These are phyloP conservation scores for Alternaria sp. DNA, from an alignment of 2,329 filamentous ascomycete genomes.

Conservation along the genomic window DNA sequence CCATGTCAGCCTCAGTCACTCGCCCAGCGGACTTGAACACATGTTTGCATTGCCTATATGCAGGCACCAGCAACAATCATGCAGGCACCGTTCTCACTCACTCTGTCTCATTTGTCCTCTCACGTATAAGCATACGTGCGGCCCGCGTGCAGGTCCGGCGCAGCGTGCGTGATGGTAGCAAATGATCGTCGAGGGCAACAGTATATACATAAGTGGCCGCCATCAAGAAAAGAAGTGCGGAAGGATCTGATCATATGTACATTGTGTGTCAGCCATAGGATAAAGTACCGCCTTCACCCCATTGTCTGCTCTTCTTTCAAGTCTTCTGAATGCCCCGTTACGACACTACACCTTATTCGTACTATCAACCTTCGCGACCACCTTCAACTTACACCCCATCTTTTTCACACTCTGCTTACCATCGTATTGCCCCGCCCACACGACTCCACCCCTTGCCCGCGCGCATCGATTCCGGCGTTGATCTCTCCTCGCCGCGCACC, in stretches of 20 bases:
- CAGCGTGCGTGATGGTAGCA: conserved; percentile 21
- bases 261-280: conserved; percentile 12
- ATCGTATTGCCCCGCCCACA: conserved; percentile 31
- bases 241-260: conserved; percentile 16
- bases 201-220: conserved; percentile 27
- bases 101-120: conserved; percentile 31
- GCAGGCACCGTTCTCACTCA: conserved; percentile 29
- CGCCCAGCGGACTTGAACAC: conserved; percentile 30
- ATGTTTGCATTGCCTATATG: conserved; percentile 35
- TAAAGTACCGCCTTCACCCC: conserved; percentile 23
- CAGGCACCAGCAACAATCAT: conserved; percentile 38
- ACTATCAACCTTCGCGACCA: conserved; percentile 23
- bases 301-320: conserved; percentile 9
- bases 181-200: conserved; percentile 22
- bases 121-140: conserved; percentile 11
- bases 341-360: conserved; percentile 21
- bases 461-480: conserved; percentile 22
- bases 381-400: conserved; percentile 27
- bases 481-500: conserved; percentile 9
- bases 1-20: conserved; percentile 39
- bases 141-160: conserved; percentile 24
- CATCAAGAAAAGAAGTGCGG: conserved; percentile 13
- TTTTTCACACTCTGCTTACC: conserved; percentile 28
- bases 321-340: conserved; percentile 29
- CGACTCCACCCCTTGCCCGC: conserved; percentile 27